Conservation (phyloP, 371 early-diverging fungal species). For the Dinochytrium kinnereticum region DNA sequence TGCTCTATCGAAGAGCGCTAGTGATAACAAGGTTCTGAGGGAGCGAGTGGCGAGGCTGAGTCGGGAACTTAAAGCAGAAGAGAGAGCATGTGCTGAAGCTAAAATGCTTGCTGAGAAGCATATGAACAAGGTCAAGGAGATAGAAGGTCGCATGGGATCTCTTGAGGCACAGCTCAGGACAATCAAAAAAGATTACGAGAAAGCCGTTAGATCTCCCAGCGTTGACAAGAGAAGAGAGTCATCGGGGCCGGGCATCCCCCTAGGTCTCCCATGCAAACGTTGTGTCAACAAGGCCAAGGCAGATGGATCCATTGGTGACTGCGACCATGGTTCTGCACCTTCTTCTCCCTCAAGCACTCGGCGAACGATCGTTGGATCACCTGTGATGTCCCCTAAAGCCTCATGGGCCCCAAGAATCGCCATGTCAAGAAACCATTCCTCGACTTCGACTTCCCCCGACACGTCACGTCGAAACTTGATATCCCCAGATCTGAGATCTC, state of each 20-base stretch:
- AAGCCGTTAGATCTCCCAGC: neutral
- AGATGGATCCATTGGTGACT: neutral
- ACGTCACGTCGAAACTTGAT: too few relatives aligned
- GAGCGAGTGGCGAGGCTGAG: constrained; percentile 12
- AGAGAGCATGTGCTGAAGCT: neutral
- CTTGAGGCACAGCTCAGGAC: constrained; percentile 5
- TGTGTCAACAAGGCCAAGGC: neutral
- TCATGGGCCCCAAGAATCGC: too few relatives aligned
- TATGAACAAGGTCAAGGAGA: neutral
- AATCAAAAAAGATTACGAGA: constrained; percentile 11
- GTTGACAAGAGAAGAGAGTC: neutral
- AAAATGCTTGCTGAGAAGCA: constrained; percentile 5
- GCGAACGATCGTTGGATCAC: neutral
- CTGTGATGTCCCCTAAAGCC: too few relatives aligned
- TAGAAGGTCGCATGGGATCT: neutral
- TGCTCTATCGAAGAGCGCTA: neutral
- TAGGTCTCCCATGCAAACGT: neutral
- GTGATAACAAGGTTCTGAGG: constrained; percentile 12
- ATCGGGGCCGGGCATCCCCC: neutral
- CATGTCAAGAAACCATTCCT: too few relatives aligned
- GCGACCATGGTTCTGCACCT: neutral
- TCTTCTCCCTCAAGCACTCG: neutral
- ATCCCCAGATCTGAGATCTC: too few relatives aligned
- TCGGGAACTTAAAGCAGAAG: neutral
- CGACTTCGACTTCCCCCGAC: too few relatives aligned